Conservation (phyloP, 2,329 filamentous ascomycete genomes). For the Aspergillus alliaceus region DNA sequence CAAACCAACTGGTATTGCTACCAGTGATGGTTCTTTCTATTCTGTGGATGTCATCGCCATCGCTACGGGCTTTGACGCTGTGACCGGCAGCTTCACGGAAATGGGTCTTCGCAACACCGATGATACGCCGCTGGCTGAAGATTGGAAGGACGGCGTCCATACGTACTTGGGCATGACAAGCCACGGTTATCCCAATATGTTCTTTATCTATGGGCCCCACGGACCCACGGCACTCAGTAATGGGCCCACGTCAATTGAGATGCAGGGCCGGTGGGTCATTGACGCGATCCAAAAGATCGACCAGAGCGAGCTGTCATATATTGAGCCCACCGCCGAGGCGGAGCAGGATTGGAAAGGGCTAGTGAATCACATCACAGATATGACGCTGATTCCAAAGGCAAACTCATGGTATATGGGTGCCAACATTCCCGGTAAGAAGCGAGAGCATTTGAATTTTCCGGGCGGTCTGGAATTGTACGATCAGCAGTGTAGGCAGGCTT, state of each 20-base stretch:
- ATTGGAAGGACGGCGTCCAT: conserved; percentile 35
- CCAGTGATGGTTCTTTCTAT: conserved; percentile 36
- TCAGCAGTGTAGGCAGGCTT: neutral
- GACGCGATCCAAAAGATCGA: conserved; percentile 53
- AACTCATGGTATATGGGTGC: conserved; percentile 58
- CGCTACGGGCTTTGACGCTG: conserved; percentile 43
- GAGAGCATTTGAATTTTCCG: conserved; percentile 53
- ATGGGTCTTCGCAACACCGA: conserved; percentile 34
- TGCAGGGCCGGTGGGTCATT: conserved; percentile 58
- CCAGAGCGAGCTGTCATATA: conserved; percentile 48
- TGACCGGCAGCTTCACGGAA: conserved; percentile 38
- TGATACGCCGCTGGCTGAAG: conserved; percentile 31
- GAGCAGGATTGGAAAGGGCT: conserved; percentile 52
- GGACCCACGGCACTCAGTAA: conserved; percentile 58
- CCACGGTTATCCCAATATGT: conserved; percentile 51
- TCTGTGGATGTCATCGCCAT: conserved; percentile 41
- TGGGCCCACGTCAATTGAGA: conserved; percentile 53
- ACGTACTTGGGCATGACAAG: conserved; percentile 46
- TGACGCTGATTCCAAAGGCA: conserved; percentile 51
- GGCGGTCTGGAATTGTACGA: conserved; percentile 18
- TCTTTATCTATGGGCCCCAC: conserved; percentile 57
- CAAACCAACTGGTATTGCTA: conserved; percentile 41
- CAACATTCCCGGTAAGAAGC: conserved; percentile 55
- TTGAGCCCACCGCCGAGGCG: conserved; percentile 51
- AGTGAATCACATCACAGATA: conserved; percentile 47